phyloP scores from a whole-genome alignment of 139 green algal species.

The Yamagishiella unicocca region DNA sequence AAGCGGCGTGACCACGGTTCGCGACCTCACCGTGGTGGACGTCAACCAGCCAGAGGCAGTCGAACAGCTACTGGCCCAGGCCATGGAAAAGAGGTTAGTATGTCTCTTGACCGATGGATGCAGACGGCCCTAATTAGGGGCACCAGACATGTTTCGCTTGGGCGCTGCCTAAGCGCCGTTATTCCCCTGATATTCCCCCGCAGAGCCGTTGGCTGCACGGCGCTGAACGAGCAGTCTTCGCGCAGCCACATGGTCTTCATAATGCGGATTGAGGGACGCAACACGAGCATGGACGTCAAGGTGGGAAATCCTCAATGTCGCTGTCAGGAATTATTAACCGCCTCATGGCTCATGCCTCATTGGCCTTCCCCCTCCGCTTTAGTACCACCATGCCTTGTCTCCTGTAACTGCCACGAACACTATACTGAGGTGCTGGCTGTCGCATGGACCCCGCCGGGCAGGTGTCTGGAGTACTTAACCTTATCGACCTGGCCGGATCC shows the following conservation, averaged over 20 bases:
- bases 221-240: conserved; percentile 94
- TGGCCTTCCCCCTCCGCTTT: no score
- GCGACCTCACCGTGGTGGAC: conserved; percentile 76
- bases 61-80: conserved; percentile 65
- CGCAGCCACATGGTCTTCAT: conserved; percentile 90
- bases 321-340: neutral
- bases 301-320: conserved; percentile 52
- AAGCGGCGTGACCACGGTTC: conserved; percentile 72
- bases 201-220: conserved; percentile 81
- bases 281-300: conserved; percentile 68
- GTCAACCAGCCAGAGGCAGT: conserved; percentile 64
- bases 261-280: conserved; percentile 85
- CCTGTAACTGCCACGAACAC: no score
- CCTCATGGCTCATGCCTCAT: no score
- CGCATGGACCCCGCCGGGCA: no score
- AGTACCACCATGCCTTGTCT: neutral
- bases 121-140: no score
- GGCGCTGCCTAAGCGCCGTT: no score
- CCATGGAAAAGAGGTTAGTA: conserved; percentile 71
- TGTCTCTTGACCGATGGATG: no score
- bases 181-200: no score
- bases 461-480: conserved; percentile 77
- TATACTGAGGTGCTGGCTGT: no score
- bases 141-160: no score
- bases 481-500: conserved; percentile 90